Base-by-base conservation (phyloP, 768 basidiomycete genomes). In the Tricholoma terreum region DNA sequence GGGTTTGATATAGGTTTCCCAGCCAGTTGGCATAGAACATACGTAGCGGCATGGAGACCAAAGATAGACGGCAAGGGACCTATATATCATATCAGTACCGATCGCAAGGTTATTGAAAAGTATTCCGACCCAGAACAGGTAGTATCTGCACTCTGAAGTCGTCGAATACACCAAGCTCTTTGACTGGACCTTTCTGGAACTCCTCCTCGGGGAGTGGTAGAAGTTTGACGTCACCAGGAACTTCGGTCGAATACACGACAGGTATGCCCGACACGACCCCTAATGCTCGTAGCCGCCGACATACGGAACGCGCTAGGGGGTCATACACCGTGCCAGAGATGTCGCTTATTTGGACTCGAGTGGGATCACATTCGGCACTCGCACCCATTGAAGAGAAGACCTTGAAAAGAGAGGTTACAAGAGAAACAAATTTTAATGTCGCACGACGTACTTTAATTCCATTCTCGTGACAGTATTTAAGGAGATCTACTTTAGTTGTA, bases 371-470 rank as follows among this genome's bases (percentile, higher is more conserved):
- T 74, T 98, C 98, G 12, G 94, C 90, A 11, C 94, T 87, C 3
- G 95, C 92, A 27, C 97, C 97, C 94, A 99, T 97, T 22, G 94
- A 94, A 0, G 95, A 93, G 72, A 98, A 97, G 15, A 95, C 89
- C 89, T 90, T 60, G 15, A 38, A 56, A 58, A 51, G 55, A 11
- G n/a, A n/a, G 7, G 14, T 27, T 17, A 33, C 34, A 17, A 38
- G 46, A 10, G 50, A n/a, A 61, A 50, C 12, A 40, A n/a, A 30
- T 17, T 11, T 24, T 59, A 19, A 31, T 30, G 3, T 21, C 27
- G 15, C 15, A 17, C 1, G 11, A 43, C 70, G 2, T 48, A 90
- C 92, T 77, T 91, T 94, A 71, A 98, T 85, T 15, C 78, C 68
- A 60, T 88, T 77, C 55, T 87, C 83, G 64, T 90, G 83, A 65